These are phyloP conservation scores for Pseudogymnoascus sp. DNA, from an alignment of 2,329 filamentous ascomycete genomes.

Conservation along the genomic window DNA sequence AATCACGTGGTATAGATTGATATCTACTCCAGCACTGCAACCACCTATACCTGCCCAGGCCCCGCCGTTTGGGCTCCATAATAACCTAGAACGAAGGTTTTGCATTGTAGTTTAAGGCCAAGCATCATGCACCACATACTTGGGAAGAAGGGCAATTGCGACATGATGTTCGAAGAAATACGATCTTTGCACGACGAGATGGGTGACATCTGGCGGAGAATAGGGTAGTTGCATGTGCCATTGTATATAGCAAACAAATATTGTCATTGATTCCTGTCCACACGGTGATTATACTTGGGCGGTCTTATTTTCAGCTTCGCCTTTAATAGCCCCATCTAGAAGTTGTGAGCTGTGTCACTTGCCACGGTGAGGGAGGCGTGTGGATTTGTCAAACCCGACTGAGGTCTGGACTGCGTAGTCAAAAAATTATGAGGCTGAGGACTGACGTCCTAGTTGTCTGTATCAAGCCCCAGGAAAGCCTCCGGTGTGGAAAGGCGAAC, in stretches of 20 bases:
- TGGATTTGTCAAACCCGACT: not conserved
- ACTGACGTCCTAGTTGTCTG: not conserved
- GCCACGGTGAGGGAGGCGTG: not conserved
- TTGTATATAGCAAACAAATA: not conserved
- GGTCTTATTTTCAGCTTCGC: not conserved
- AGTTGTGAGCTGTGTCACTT: not conserved
- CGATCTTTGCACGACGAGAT: not conserved
- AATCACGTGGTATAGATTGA: conserved; percentile 33
- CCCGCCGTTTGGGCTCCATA: conserved; percentile 37
- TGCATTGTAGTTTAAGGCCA: not conserved
- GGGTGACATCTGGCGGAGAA: not conserved
- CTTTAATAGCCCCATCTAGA: not conserved
- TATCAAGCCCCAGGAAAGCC: not conserved
- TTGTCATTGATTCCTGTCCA: not conserved
- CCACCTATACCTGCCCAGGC: conserved; percentile 41
- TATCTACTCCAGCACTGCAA: conserved; percentile 38
- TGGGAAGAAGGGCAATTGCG: not conserved
- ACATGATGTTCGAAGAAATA: not conserved
- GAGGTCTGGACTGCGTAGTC: not conserved
- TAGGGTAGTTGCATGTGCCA: not conserved
- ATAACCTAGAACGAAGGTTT: not conserved
- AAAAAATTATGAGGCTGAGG: not conserved
- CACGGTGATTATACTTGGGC: not conserved
- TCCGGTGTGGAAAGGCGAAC: not conserved
- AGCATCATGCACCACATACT: not conserved